Percentiles rank a stretch among this genome's conserved stretches.
Conservation (phyloP, 2,329 filamentous ascomycete species). For the Aspergillus tanneri region DNA sequence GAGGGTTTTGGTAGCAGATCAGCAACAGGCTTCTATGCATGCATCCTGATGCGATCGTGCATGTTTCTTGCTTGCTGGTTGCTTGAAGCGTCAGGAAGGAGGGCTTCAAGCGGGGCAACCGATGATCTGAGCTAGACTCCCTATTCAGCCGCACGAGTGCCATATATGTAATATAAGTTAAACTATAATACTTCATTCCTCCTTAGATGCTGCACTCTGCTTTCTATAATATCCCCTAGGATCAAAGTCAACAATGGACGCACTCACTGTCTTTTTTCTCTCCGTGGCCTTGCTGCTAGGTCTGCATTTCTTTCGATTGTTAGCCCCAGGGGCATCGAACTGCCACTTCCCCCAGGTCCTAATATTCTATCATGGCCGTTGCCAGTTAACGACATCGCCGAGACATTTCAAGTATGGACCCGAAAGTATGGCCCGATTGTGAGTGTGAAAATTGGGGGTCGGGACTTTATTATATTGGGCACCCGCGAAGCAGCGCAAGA, state of each 20-base stretch:
- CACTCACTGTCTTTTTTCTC: background rate
- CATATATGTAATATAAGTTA: no score
- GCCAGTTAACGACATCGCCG: constrained; percentile 5
- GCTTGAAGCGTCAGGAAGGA: no score
- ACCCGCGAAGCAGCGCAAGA: constrained; percentile 35
- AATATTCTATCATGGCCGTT: constrained; percentile 7
- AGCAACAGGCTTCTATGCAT: no score
- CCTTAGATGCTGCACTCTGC: background rate
- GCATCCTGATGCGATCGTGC: no score
- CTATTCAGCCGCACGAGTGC: no score
- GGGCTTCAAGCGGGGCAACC: no score
- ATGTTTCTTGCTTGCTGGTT: no score
- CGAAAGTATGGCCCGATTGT: constrained; percentile 38
- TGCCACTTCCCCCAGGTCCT: constrained; percentile 12
- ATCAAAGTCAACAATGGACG: background rate
- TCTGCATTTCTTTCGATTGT: background rate
- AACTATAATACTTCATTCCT: background rate
- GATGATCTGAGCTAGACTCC: no score
- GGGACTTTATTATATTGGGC: constrained; percentile 37
- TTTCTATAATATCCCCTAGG: background rate
- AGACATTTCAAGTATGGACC: constrained; percentile 29
- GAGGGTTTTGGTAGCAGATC: no score
- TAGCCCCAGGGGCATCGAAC: background rate
- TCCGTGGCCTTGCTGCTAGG: background rate
- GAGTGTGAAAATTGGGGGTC: constrained; percentile 31